These are phyloP conservation scores for Trichoderma afroharzianum DNA, from an alignment of 2,329 filamentous ascomycete species.

Conservation along the genomic window DNA sequence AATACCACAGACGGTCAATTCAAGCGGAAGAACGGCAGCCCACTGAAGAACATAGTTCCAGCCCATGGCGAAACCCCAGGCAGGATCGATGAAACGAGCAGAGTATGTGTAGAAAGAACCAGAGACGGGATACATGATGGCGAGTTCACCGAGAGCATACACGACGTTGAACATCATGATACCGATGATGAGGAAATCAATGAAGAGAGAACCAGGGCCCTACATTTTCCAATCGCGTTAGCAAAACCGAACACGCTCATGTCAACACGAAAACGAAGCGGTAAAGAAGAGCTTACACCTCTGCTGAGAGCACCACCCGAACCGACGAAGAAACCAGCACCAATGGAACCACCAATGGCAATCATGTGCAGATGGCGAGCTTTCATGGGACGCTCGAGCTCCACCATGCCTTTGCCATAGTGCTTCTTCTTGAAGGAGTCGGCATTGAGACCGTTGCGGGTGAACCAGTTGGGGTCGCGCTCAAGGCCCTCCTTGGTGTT, in stretches of 20 bases:
- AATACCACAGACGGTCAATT: conserved; percentile 47
- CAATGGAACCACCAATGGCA: conserved; percentile 46
- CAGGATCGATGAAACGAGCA: conserved; percentile 56
- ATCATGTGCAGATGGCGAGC: conserved; percentile 58
- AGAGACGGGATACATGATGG: conserved; percentile 56
- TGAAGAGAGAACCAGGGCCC: conserved; percentile 35
- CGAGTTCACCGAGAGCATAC: conserved; percentile 56
- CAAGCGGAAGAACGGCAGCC: conserved; percentile 45
- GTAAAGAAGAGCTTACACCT: conserved; percentile 36
- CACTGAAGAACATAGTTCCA: conserved; percentile 50
- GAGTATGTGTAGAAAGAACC: conserved; percentile 59
- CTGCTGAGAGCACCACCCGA: conserved; percentile 47
- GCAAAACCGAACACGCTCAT: neutral
- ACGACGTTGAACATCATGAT: conserved; percentile 54
- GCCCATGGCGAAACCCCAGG: conserved; percentile 53
- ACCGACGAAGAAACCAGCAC: conserved; percentile 44
- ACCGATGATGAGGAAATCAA: conserved; percentile 48
- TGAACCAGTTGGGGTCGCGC: conserved; percentile 32
- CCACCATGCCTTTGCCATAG: conserved; percentile 32
- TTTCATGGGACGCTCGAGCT: conserved; percentile 46
- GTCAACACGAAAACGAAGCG: neutral
- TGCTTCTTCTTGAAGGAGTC: conserved; percentile 37
- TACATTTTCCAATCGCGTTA: conserved; percentile 4
- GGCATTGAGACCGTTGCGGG: conserved; percentile 37
- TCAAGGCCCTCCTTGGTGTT: conserved; percentile 19